A percentile compares a stretch with the other conserved stretches of the same genome.
phyloP scores from a whole-genome alignment of 257 asterid genomes.

The Capsicum chinense region DNA sequence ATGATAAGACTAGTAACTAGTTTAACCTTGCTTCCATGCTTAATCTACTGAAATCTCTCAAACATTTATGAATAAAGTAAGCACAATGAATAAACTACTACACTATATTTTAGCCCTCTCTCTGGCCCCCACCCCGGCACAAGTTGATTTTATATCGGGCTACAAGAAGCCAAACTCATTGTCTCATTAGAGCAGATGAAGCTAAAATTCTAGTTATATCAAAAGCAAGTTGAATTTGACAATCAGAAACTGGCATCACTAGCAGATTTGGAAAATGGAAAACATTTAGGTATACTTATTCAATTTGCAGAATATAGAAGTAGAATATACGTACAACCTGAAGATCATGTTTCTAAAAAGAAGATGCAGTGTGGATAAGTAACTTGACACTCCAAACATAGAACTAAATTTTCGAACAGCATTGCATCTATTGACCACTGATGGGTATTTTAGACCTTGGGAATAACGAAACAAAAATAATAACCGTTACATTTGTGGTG shows the following conservation, averaged over 20 bases:
- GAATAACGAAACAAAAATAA: not conserved
- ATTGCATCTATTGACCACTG: not conserved
- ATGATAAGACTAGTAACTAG: not conserved
- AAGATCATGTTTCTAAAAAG: not conserved
- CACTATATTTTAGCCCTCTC: not conserved
- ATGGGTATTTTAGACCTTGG: not conserved
- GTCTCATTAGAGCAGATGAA: not conserved
- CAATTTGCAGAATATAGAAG: not conserved
- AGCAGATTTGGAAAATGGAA: slow-evolving; percentile 13
- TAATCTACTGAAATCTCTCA: not conserved
- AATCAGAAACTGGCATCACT: slow-evolving; percentile 5
- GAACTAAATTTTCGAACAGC: not conserved
- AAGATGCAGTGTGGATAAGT: not conserved
- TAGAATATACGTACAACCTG: not conserved
- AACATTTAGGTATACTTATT: not conserved
- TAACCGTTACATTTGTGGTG: not conserved
- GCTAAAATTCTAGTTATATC: slow-evolving; percentile 4
- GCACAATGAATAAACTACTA: not conserved
- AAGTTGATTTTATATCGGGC: not conserved
- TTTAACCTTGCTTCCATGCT: slow-evolving; percentile 16
- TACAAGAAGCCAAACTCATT: not conserved
- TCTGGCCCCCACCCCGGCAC: not conserved
- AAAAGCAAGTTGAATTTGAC: slow-evolving; percentile 14
- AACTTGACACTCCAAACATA: not conserved
- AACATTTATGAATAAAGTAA: not conserved